Conservation (phyloP, 2,329 filamentous ascomycete genomes). For the Exophiala sp. region DNA sequence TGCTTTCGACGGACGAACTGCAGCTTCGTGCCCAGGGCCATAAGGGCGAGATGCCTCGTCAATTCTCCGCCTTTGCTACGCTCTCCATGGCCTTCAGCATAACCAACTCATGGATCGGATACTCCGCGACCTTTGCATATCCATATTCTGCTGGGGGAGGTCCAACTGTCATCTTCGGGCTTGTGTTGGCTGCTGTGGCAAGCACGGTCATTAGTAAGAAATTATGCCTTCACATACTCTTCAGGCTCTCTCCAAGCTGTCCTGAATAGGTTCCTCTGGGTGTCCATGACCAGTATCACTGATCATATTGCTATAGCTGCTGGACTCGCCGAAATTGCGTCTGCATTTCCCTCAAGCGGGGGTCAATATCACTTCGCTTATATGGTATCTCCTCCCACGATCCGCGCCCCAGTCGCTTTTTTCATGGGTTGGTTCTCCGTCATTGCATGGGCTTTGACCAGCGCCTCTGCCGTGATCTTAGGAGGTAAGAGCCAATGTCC, state of each 20-base stretch:
- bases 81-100: constrained; percentile 30
- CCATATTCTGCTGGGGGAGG: constrained; percentile 29
- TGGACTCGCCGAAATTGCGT: no score
- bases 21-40: constrained; percentile 14
- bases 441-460: constrained; percentile 23
- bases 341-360: not conserved
- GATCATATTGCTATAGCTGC: no score
- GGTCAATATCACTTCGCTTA: constrained; percentile 26
- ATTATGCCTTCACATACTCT: no score
- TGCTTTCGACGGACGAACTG: constrained; percentile 12
- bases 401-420: constrained; percentile 21
- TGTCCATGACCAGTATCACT: no score
- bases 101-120: constrained; percentile 34
- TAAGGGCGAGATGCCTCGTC: constrained; percentile 21
- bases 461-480: no score
- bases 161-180: constrained; percentile 27
- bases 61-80: constrained; percentile 27
- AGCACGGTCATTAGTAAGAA: constrained; percentile 24
- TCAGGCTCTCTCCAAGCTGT: no score
- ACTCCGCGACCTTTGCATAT: constrained; percentile 25
- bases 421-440: constrained; percentile 30
- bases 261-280: no score
- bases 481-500: no score
- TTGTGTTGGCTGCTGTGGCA: constrained; percentile 27
- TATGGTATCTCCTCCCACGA: constrained; percentile 24